Evolutionary conservation across 176 grass and related monocot genomes (phyloP), one percentile per base, ranked within the genome.

Genomic region (Paspalum vaginatum): DNA sequence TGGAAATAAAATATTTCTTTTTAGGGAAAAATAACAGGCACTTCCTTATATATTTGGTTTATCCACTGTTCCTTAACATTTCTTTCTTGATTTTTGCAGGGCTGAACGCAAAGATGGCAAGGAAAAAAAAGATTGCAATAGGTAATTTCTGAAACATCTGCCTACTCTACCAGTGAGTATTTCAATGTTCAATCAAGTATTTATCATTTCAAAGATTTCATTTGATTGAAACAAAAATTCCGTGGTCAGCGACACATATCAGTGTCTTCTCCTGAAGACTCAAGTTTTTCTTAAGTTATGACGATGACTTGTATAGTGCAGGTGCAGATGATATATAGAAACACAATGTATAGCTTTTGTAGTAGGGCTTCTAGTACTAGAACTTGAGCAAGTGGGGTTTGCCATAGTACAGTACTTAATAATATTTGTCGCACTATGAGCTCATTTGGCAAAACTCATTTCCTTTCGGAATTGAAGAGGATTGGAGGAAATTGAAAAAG

Each of bases 141-240:
- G 87, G 87, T 89, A 85, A 74, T 43, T 49, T 66, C 69, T 83
- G 14, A 50, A 48, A 58, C 24, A 9, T 27, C 11, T 20, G 6
- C 9, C 71, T 60, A 16, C 20, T 66, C 21, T 61, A 9, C 15
- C 26, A 10, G 8, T n/a, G 20, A 47, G 44, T 50, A 9, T n/a
- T 32, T 44, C 11, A 27, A 11, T 27, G 18, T 44, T 64, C 47
- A 17, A 10, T 14, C 2, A 55, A 52, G 32, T 24, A 54, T 9
- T 5, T 62, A 53, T 32, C 7, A 43, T 56, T 68, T 66, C 10
- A 13, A 66, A 44, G 16, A 27, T 6, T 32, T 24, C 53, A 13
- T 12, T 37, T 27, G 8, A 43, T 57, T 45, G 0, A 21, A 46
- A 13, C 2, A 17, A 45, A 79, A 18, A 25, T 1, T 24, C 45